Base-by-base conservation (phyloP, 2,329 filamentous ascomycete genomes). In the Beauveria caledonica region DNA sequence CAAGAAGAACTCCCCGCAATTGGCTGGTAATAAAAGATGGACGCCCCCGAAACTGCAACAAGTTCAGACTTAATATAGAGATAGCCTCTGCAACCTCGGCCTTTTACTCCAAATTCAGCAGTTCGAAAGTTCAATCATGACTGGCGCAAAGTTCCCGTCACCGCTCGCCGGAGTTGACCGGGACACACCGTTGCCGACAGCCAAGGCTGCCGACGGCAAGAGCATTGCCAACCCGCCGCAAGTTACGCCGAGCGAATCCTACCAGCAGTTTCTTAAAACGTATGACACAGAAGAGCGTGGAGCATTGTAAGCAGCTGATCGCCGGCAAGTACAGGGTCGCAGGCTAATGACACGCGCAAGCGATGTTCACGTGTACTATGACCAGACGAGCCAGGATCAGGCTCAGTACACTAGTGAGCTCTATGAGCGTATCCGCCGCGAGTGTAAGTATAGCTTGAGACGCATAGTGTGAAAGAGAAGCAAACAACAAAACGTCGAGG, bases 361-460 rank as follows among this genome's bases (percentile, higher is more conserved):
- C 65, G 92, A 96, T 70, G 74, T 95, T 17, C 92, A 96, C 72
- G 86, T 96, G 67, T 96, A 96, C 74, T 90, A 91, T 72, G 83
- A 86, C 64, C 83, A 86, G 68, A 79, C 76, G 49, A 87, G 87
- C 63, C 71, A 80, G 1, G 75, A 78, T 6, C 88, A 95, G 69
- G 71, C 73, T 0, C 77, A 82, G 40, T 93, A 87, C 68, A 91
- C 91, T 0, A 79, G 74, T 29, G 86, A 88, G 49, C 78, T 96
- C 0, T 90, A 87, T 82, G 85, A 92, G 69, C 81, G 91, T 11
- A 89, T 96, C 65, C 78, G 91, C 53, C 80, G 86, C 62, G 91
- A 96, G 75, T 96, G 86, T 90, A 75, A 70, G 80, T 69, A 15
- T 36, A 1, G 9, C 25, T 11, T 10, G 19, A 8, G 21, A 17